phyloP scores from a whole-genome alignment of 768 basidiomycete genomes.

The Calocera viscosa region DNA sequence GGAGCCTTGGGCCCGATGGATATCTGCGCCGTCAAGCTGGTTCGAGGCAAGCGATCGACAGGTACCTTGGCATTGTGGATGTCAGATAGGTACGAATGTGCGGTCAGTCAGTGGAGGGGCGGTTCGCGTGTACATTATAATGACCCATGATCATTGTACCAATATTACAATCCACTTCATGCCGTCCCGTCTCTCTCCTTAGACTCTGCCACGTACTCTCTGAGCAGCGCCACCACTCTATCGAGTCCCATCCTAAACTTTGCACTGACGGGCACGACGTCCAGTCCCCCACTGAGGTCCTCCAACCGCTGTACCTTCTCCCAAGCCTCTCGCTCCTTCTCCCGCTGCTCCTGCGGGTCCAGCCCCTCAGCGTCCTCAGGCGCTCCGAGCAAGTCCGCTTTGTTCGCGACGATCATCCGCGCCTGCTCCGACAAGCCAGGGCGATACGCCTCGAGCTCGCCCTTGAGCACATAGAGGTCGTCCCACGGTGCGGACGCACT shows the following conservation, averaged over 20 bases:
- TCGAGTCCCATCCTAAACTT: slow-evolving; percentile 74
- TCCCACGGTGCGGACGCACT: slow-evolving; percentile 61
- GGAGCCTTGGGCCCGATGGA: not conserved
- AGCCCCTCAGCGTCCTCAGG: slow-evolving; percentile 19
- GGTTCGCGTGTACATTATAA: not conserved
- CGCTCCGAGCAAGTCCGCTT: slow-evolving; percentile 71
- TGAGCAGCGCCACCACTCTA: slow-evolving; percentile 55
- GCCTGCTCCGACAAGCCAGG: slow-evolving; percentile 64
- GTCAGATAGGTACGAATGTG: not conserved
- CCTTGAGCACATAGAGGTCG: slow-evolving; percentile 55
- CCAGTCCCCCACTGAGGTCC: slow-evolving; percentile 38
- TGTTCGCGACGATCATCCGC: slow-evolving; percentile 82
- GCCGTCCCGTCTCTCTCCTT: slow-evolving; percentile 10
- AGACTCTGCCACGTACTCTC: slow-evolving; percentile 44
- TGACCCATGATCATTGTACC: not conserved
- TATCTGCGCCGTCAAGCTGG: not conserved
- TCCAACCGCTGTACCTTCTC: slow-evolving; percentile 46
- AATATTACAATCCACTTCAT: not conserved
- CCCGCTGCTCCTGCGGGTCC: slow-evolving; percentile 16
- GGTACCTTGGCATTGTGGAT: not conserved
- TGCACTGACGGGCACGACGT: slow-evolving; percentile 72
- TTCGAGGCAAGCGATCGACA: not conserved
- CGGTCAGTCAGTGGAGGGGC: not conserved
- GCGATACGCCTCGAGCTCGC: slow-evolving; percentile 77
- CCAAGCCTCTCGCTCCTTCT: slow-evolving; percentile 41